These are phyloP conservation scores for Schwanniomyces occidentalis DNA, from an alignment of 805 yeast species.

Conservation along the genomic window DNA sequence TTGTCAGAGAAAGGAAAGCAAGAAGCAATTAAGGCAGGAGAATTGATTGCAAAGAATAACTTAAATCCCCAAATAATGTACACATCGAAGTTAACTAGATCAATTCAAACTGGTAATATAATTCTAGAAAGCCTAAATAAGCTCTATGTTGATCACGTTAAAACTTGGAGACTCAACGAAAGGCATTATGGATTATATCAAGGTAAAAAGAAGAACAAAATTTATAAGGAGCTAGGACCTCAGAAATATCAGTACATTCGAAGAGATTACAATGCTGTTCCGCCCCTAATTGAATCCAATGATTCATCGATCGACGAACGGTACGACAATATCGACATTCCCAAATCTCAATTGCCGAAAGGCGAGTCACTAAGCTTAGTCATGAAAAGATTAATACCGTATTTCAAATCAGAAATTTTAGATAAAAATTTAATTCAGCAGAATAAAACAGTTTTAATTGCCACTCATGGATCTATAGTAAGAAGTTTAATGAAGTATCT, in stretches of 20 bases:
- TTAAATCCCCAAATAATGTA: constrained; percentile 36
- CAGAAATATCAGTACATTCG: constrained; percentile 40
- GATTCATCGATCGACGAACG: constrained; percentile 39
- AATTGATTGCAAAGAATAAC: constrained; percentile 26
- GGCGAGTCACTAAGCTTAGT: constrained; percentile 43
- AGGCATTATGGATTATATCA: constrained; percentile 46
- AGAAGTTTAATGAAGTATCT: constrained; percentile 42
- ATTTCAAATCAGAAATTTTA: constrained; percentile 29
- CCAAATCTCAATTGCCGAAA: constrained; percentile 27
- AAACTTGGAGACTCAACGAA: constrained; percentile 45
- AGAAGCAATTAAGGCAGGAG: constrained; percentile 41
- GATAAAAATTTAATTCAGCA: constrained; percentile 19
- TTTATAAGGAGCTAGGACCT: constrained; percentile 34
- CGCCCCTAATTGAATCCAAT: constrained; percentile 19
- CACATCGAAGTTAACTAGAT: constrained; percentile 40
- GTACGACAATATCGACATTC: constrained; percentile 23
- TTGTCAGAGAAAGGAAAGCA: constrained; percentile 35
- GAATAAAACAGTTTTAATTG: constrained; percentile 35
- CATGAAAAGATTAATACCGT: constrained; percentile 42
- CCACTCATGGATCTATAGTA: constrained; percentile 45
- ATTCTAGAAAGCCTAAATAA: constrained; percentile 32
- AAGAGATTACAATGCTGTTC: constrained; percentile 37
- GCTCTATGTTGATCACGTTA: constrained; percentile 37
- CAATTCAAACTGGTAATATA: constrained; percentile 42
- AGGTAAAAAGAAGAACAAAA: constrained; percentile 39